These are phyloP conservation scores for Aeschynomene evenia DNA, from an alignment of 306 rosid species.

Conservation along the genomic window DNA sequence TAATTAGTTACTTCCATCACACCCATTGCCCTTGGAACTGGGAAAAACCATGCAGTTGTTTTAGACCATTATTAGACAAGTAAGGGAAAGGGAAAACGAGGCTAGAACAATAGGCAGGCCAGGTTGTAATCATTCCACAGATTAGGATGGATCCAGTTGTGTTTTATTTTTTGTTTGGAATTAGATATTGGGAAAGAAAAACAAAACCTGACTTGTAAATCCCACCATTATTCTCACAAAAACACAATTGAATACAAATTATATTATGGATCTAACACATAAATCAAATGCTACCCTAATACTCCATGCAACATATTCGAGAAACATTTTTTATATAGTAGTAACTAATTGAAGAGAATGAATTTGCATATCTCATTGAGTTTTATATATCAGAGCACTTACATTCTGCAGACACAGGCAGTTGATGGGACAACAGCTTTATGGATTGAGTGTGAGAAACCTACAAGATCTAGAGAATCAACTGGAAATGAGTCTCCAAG, in stretches of 20 bases:
- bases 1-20: not conserved
- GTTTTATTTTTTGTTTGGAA: not conserved
- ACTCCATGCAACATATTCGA: not conserved
- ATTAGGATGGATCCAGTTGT: too few relatives aligned
- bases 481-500: slow-evolving; percentile 60
- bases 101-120: too few relatives aligned
- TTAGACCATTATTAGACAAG: too few relatives aligned
- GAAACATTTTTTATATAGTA: not conserved
- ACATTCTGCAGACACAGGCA: slow-evolving; percentile 45
- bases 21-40: not conserved
- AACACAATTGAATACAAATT: not conserved
- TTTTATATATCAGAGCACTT: not conserved
- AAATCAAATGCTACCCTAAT: not conserved
- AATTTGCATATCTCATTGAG: slow-evolving; percentile 6
- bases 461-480: slow-evolving; percentile 64
- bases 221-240: not conserved
- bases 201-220: not conserved
- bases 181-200: not conserved
- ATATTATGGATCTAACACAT: not conserved
- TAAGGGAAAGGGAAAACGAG: too few relatives aligned
- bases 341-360: not conserved
- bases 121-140: too few relatives aligned
- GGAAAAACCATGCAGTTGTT: not conserved
- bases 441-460: slow-evolving; percentile 50
- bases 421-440: slow-evolving; percentile 67